A percentile compares a stretch with the other conserved stretches of the same genome.
These are phyloP conservation scores for Luzula sylvatica DNA, from an alignment of 176 grass and related monocot genomes.

Conservation along the genomic window DNA sequence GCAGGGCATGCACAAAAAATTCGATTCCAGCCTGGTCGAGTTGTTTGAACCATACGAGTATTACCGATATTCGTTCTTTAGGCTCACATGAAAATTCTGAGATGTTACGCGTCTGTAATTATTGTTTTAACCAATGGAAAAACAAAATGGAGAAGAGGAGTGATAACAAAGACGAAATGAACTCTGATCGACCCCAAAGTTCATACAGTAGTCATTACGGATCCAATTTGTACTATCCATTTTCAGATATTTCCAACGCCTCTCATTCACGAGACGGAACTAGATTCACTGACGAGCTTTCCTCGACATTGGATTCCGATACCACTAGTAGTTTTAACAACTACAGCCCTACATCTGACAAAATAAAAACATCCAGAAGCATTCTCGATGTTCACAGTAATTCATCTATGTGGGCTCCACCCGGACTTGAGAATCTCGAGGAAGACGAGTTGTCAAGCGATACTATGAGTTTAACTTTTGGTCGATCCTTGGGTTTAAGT, in stretches of 20 bases:
- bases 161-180: constrained; percentile 54
- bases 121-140: constrained; percentile 83
- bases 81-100: constrained; percentile 39
- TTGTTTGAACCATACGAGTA: no score
- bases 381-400: constrained; percentile 81
- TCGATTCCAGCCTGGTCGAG: constrained; percentile 39
- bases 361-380: constrained; percentile 45
- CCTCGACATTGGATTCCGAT: constrained; percentile 30
- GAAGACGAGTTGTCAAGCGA: constrained; percentile 86
- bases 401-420: constrained; percentile 71
- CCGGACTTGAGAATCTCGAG: constrained; percentile 70
- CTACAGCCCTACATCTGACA: constrained; percentile 64
- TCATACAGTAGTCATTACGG: constrained; percentile 48
- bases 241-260: constrained; percentile 29
- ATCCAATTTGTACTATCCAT: constrained; percentile 36
- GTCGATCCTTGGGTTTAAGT: constrained; percentile 96
- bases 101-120: constrained; percentile 64
- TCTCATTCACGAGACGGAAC: constrained; percentile 28
- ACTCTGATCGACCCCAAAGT: constrained; percentile 20
- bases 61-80: constrained; percentile 13
- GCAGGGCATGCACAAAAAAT: constrained; percentile 71
- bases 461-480: constrained; percentile 95
- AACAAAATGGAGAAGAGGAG: constrained; percentile 61
- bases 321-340: constrained; percentile 57
- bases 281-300: constrained; percentile 35